These are phyloP conservation scores for Russula foetens DNA, from an alignment of 768 basidiomycete species.

Conservation along the genomic window DNA sequence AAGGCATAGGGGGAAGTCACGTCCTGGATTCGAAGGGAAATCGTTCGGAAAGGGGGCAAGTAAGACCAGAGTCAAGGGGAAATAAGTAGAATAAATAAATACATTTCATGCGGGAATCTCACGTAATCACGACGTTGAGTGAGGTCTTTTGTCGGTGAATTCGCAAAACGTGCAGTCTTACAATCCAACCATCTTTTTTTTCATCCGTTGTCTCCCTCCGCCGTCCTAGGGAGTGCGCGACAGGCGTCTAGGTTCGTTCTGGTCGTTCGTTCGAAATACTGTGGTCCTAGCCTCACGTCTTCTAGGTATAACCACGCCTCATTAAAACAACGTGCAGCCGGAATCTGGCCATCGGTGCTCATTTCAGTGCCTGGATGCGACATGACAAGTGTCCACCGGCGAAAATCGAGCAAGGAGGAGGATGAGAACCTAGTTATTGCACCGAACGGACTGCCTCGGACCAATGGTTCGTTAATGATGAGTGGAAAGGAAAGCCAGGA, in stretches of 20 bases:
- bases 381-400: slow-evolving; percentile 26
- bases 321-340: neutral
- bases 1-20: slow-evolving; percentile 47
- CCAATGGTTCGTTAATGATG: neutral
- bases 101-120: neutral
- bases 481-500: neutral
- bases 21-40: slow-evolving; percentile 87
- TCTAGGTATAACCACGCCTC: neutral
- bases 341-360: neutral
- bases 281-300: neutral
- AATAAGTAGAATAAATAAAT: neutral
- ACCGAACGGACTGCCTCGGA: slow-evolving; percentile 15
- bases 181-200: neutral
- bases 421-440: slow-evolving; percentile 23
- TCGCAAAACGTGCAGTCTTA: no score
- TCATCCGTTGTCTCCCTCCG: neutral
- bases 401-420: slow-evolving; percentile 33
- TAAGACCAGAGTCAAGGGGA: slow-evolving; percentile 10
- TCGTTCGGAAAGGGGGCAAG: slow-evolving; percentile 51
- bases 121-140: slow-evolving; percentile 2
- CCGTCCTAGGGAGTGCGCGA: neutral
- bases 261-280: neutral
- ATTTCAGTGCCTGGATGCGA: neutral
- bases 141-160: no score
- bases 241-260: neutral